Evolutionary conservation across 2,329 filamentous ascomycete genomes (phyloP).

Genomic region (Colletotrichum falcatum): DNA sequence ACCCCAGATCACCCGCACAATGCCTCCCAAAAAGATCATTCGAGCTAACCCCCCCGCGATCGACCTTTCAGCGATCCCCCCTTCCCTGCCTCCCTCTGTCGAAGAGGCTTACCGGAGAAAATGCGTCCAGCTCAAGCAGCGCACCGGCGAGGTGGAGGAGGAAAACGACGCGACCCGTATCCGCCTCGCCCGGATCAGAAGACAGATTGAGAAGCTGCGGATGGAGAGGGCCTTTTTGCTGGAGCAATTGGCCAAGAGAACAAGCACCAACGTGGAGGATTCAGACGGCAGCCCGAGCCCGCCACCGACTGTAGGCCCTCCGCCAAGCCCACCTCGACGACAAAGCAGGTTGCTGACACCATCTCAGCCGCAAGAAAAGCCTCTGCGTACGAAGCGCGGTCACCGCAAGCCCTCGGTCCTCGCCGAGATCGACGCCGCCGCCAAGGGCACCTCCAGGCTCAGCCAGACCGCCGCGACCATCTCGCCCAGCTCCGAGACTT

Average conservation of each 20-base stretch:
- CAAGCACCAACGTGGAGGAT: conserved; percentile 80
- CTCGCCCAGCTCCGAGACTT: conserved; percentile 65
- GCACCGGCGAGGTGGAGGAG: conserved; percentile 91
- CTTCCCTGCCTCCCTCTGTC: conserved; percentile 84
- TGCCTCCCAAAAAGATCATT: conserved; percentile 53
- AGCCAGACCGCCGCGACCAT: conserved; percentile 60
- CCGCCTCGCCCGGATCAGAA: conserved; percentile 82
- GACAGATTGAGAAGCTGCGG: conserved; percentile 91
- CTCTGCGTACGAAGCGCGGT: conserved; percentile 78
- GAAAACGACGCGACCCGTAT: conserved; percentile 87
- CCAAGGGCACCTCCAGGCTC: conserved; percentile 55
- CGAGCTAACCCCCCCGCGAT: conserved; percentile 51
- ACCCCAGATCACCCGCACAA: conserved; percentile 39
- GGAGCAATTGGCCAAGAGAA: conserved; percentile 79
- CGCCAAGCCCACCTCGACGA: conserved; percentile 40
- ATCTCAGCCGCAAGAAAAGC: conserved; percentile 80
- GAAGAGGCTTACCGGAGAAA: conserved; percentile 97
- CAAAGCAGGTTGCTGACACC: conserved; percentile 42
- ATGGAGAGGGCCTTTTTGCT: conserved; percentile 83
- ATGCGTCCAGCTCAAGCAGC: conserved; percentile 93
- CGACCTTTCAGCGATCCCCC: conserved; percentile 62
- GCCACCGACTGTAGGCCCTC: conserved; percentile 76
- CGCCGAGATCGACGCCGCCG: conserved; percentile 55
- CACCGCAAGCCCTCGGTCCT: conserved; percentile 71
- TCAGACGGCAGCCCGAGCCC: conserved; percentile 84